Conservation (phyloP, 2,329 filamentous ascomycete genomes). For the Tolypocladium amazonense region DNA sequence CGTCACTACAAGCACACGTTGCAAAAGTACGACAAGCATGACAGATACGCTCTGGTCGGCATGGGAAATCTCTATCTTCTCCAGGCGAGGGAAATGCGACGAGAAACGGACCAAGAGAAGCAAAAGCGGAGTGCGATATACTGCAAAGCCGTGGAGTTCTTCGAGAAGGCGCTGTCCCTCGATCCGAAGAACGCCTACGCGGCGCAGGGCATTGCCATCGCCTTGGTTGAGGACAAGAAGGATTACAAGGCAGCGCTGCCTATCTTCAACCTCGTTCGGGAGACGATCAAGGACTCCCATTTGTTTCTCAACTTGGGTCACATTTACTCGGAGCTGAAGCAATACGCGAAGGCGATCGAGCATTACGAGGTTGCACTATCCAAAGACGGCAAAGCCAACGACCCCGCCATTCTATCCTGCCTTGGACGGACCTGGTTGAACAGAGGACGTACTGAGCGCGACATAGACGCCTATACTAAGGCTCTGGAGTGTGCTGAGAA, state of each 20-base stretch:
- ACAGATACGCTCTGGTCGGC: conserved; percentile 88
- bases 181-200: conserved; percentile 94
- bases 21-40: conserved; percentile 91
- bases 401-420: conserved; percentile 72
- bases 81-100: conserved; percentile 86
- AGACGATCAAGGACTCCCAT: conserved; percentile 79
- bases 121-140: conserved; percentile 84
- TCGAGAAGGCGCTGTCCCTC: conserved; percentile 92
- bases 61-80: conserved; percentile 92
- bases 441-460: conserved; percentile 56
- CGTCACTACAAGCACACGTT: conserved; percentile 94
- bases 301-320: conserved; percentile 92
- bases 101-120: conserved; percentile 80
- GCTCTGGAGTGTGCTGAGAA: conserved; percentile 52
- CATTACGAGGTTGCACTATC: conserved; percentile 80
- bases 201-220: conserved; percentile 90
- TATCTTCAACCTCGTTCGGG: conserved; percentile 82
- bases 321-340: conserved; percentile 79
- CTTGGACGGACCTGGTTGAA: conserved; percentile 81
- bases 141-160: conserved; percentile 91
- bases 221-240: conserved; percentile 87
- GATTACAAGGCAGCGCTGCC: conserved; percentile 73
- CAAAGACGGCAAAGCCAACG: conserved; percentile 63
- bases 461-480: conserved; percentile 45
- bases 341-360: conserved; percentile 86